phyloP scores from a whole-genome alignment of 192 early-diverging fungal species.

The Backusella parvicylindrica region DNA sequence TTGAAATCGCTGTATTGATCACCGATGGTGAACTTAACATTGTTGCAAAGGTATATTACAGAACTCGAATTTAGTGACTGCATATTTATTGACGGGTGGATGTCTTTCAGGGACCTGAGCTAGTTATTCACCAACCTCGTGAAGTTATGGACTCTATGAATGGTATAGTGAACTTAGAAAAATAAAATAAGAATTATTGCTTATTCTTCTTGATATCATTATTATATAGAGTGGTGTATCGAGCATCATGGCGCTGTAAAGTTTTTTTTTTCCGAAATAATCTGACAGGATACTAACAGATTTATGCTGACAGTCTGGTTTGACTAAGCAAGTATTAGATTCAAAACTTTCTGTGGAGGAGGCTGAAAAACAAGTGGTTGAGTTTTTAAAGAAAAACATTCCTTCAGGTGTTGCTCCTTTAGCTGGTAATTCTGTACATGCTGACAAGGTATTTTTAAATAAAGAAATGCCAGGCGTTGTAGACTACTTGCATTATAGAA shows the following conservation, averaged over 20 bases:
- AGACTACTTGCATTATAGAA: conserved; percentile 80
- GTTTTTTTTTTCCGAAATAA: neutral
- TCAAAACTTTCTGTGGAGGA: conserved; percentile 62
- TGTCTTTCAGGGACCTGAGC: conserved; percentile 50
- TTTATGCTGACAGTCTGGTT: conserved; percentile 54
- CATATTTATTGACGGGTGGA: neutral
- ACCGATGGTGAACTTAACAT: conserved; percentile 87
- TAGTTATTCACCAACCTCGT: conserved; percentile 72
- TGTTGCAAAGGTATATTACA: conserved; percentile 59
- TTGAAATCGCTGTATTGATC: conserved; percentile 88
- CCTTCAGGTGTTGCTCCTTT: conserved; percentile 61
- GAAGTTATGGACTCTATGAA: conserved; percentile 84
- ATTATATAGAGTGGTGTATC: conserved; percentile 72
- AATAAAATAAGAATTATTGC: neutral
- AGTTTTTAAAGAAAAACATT: conserved; percentile 73
- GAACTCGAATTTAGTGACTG: neutral
- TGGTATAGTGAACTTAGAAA: conserved; percentile 9
- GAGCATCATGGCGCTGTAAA: conserved; percentile 77
- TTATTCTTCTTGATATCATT: neutral
- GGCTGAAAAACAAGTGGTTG: conserved; percentile 71
- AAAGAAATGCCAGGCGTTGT: conserved; percentile 77
- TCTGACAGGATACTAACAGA: neutral
- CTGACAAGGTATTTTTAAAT: conserved; percentile 80
- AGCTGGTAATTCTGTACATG: conserved; percentile 93
- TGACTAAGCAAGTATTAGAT: conserved; percentile 69